A percentile compares a stretch with the other conserved stretches of the same genome.
Conservation (phyloP, 176 grass and related monocot species). For the Cenchrus americanus region DNA sequence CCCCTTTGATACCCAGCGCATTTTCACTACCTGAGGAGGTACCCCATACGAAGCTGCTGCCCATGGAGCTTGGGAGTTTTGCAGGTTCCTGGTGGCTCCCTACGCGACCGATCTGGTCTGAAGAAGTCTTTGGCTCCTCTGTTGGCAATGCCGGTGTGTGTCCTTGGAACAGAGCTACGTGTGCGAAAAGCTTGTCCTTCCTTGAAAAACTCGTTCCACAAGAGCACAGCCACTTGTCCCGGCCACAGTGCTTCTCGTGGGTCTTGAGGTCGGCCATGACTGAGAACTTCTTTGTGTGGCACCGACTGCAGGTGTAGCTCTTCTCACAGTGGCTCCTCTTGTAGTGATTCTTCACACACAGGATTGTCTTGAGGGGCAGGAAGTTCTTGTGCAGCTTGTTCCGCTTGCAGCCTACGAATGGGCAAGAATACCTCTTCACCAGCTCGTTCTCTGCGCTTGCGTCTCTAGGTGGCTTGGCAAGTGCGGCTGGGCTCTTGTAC, state of each 20-base stretch:
- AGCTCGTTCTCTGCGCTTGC: constrained; percentile 35
- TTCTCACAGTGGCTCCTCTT: constrained; percentile 81
- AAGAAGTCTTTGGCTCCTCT: constrained; percentile 50
- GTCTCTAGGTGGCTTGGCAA: constrained; percentile 67
- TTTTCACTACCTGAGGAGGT: constrained; percentile 11
- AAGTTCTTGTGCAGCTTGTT: constrained; percentile 84
- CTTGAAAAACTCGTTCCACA: constrained; percentile 78
- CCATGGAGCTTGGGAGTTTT: not conserved
- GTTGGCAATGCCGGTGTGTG: constrained; percentile 60
- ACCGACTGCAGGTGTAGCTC: constrained; percentile 70
- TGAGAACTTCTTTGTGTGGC: constrained; percentile 74
- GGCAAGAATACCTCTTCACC: constrained; percentile 77
- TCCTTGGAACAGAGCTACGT: constrained; percentile 75
- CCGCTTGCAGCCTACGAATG: constrained; percentile 69
- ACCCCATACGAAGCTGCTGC: constrained; percentile 39
- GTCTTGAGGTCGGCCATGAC: constrained; percentile 79
- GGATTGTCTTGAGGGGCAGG: constrained; percentile 74
- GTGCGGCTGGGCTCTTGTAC: constrained; percentile 74
- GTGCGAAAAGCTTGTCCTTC: constrained; percentile 85
- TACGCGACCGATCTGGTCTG: not conserved
- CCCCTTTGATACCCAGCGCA: constrained; percentile 44
- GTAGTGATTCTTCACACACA: constrained; percentile 92
- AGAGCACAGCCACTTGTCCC: constrained; percentile 73
- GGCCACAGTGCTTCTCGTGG: constrained; percentile 78
- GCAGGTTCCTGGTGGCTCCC: constrained; percentile 32